A percentile compares a stretch with the other conserved stretches of the same genome.
These are phyloP conservation scores for Coemansia sp. DNA, from an alignment of 192 early-diverging fungal species.

Conservation along the genomic window DNA sequence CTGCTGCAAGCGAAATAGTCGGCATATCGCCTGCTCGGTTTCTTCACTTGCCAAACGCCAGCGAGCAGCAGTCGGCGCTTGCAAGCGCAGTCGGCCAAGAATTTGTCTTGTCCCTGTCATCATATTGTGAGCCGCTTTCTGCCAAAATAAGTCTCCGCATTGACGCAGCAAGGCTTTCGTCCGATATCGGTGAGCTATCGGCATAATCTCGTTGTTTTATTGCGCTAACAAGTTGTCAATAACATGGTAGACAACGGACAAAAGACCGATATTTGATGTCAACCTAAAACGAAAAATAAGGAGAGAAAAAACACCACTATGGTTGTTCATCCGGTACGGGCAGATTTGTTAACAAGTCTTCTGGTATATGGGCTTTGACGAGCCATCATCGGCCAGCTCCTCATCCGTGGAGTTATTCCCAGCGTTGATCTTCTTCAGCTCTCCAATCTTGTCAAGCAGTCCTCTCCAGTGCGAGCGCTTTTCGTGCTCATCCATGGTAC, in stretches of 20 bases:
- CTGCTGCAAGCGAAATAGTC: conserved; percentile 21
- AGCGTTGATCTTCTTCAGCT: conserved; percentile 11
- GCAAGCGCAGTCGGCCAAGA: conserved; percentile 21
- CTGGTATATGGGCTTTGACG: conserved; percentile 31
- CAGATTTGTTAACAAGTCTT: conserved; percentile 26
- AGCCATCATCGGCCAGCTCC: conserved; percentile 13
- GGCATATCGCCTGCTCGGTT: conserved; percentile 32
- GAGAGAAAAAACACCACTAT: not conserved
- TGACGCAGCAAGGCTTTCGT: conserved; percentile 24
- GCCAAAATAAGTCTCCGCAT: conserved; percentile 18
- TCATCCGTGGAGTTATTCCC: conserved; percentile 10
- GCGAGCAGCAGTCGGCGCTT: conserved; percentile 26
- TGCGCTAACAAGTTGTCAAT: too few species aligned
- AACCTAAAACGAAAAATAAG: too few species aligned
- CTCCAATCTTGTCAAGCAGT: conserved; percentile 38
- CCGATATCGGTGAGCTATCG: not conserved
- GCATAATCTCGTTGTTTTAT: not conserved
- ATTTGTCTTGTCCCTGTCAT: conserved; percentile 31
- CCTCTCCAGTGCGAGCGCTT: conserved; percentile 35
- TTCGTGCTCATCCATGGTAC: conserved; percentile 10
- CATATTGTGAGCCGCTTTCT: conserved; percentile 23
- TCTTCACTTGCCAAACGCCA: conserved; percentile 22
- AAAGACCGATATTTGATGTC: too few species aligned
- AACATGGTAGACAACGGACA: too few species aligned
- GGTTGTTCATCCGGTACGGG: too few species aligned